Conservation (phyloP, 352 stramenopile species). For the Phytopythium kandeliae region DNA sequence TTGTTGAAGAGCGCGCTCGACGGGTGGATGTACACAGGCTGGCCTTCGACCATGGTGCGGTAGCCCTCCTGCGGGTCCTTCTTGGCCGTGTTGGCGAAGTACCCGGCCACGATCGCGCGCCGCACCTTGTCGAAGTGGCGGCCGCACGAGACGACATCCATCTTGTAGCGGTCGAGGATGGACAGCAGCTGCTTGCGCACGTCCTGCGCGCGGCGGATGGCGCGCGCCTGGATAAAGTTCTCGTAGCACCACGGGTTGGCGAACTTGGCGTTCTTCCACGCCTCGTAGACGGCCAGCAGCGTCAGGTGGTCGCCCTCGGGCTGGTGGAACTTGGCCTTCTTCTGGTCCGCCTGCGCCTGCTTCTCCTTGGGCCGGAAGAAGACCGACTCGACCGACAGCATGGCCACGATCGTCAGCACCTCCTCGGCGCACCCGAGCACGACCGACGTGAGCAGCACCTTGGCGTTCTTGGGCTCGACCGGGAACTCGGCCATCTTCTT, state of each 20-base stretch:
- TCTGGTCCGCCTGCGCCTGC: constrained; percentile 18
- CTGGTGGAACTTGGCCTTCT: constrained; percentile 95
- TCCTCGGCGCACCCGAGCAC: constrained; percentile 71
- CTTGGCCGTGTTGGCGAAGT: constrained; percentile 99
- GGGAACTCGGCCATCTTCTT: constrained; percentile 82
- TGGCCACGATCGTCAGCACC: constrained; percentile 75
- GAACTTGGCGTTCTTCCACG: constrained; percentile 97
- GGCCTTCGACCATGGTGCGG: constrained; percentile 96
- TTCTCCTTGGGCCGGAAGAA: constrained; percentile 64
- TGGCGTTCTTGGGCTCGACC: constrained; percentile 80
- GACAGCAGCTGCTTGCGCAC: constrained; percentile 98
- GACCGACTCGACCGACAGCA: constrained; percentile 64
- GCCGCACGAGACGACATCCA: constrained; percentile 96
- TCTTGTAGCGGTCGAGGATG: constrained; percentile 99
- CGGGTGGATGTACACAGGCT: constrained; percentile 98
- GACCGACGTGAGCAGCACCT: constrained; percentile 86
- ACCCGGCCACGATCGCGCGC: constrained; percentile 97
- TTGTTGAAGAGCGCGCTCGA: constrained; percentile 98
- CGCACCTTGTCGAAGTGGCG: constrained; percentile 97
- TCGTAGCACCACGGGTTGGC: constrained; percentile 99
- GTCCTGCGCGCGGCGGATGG: constrained; percentile 96
- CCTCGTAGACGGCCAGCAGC: constrained; percentile 97
- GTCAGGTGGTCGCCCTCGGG: constrained; percentile 99
- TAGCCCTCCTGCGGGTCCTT: constrained; percentile 99
- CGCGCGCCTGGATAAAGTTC: constrained; percentile 98